Evolutionary conservation across 2,329 filamentous ascomycete species (phyloP), one percentile per base, ranked within the genome.

Genomic region (Colletotrichum liriopes): DNA sequence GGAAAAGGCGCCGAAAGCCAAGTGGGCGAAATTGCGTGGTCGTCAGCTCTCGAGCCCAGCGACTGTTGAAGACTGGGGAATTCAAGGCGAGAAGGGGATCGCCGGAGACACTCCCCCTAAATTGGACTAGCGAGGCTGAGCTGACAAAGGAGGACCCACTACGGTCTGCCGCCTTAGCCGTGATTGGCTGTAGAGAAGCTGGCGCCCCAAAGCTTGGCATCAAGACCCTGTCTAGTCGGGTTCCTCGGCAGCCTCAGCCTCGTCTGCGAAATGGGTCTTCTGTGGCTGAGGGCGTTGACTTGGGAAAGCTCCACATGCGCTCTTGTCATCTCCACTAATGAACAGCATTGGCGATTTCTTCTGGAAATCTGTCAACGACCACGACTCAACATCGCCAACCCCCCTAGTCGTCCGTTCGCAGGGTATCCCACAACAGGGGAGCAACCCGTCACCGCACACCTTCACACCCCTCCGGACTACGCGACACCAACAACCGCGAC

Each of bases 321-420:
- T 56, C 23, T 32, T 37, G 32, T 5, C 47, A n/a, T 14, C 59
- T 69, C 69, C 65, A 69, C 65, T 69, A 59, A 60, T 52, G 35
- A 39, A 23, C 54, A 47, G 54, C 54, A 65, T 52, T 26, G 52
- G 23, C 60, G 52, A 43, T 70, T 72, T 63, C 58, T 72, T 72
- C 45, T 70, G 65, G 70, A 72, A 72, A 72, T 65, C 70, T 72
- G 70, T 72, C 70, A 72, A 70, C 70, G 70, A 60, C 65, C 47
- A 69, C 69, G 52, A 71, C 52, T 47, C 52, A 52, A 49, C 66
- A 60, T 65, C 54, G 54, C 35, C 65, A 70, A 59, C 12, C 41
- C 12, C 51, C 32, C 47, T 47, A 64, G 52, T 69, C 59, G 60
- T 47, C 35, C 66, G 66, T 69, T 60, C 65, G 65, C 69, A 63